Base-by-base conservation (phyloP, 495 filamentous ascomycete genomes). In the Tuber aestivum region DNA sequence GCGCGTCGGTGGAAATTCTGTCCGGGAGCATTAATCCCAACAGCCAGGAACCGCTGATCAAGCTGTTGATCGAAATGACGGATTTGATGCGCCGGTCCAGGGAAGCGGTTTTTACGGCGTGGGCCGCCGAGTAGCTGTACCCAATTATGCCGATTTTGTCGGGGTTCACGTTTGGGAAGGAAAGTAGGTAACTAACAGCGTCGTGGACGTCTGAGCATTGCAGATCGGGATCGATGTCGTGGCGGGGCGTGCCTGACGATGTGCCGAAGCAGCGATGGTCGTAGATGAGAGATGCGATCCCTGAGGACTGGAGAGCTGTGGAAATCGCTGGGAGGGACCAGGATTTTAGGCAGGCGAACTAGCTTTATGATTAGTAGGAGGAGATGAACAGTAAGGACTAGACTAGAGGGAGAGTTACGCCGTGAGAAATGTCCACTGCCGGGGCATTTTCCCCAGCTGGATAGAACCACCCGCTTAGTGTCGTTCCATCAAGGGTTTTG, bases 381-480 rank as follows among this genome's bases (percentile, higher is more conserved):
- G 20, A 50, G 20, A 2, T 37, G 23, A 23, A 41, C 20, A 8
- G 23, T 41, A 9, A 41, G 44, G 70, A n/a, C 41, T 21, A 16
- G 40, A 21, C n/a, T n/a, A n/a, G 32, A 48, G 32, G 74, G 32
- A 2, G 45, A 40, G 41, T n/a, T 61, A 83, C 81, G 8, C 78
- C 76, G 41, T 79, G 78, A 12, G 77, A 74, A 10, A 83, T 70
- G 44, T 82, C 74, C 27, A 84, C 75, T 0, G 74, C 80, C n/a
- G 83, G 80, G 20, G 80, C 76, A 42, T 61, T 70, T 65, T 42
- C 70, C 8, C n/a, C 48, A 23, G 78, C 82, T 32, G 79, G 73
- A 44, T 77, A 82, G 69, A 83, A 77, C 78, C 82, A 84, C 41
- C 83, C 83, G 12, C 78, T 75, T 16, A 85, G 80, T n/a, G 72